Conservation (phyloP, 768 basidiomycete genomes). For the Phaeotremella skinneri region DNA sequence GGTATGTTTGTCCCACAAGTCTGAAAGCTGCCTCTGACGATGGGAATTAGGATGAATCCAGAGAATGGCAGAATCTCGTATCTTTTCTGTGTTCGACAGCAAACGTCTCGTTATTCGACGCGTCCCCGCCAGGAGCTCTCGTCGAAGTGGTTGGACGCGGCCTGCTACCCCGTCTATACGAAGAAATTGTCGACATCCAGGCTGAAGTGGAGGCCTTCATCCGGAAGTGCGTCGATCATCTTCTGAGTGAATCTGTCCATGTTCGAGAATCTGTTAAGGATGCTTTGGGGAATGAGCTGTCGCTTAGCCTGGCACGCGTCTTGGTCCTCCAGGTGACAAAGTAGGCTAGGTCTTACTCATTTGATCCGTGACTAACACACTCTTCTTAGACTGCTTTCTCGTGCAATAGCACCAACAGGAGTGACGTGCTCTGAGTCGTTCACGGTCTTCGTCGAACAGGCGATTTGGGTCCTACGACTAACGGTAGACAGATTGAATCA, state of each 20-base stretch:
- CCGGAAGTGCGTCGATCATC: slow-evolving; percentile 60
- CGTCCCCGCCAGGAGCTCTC: slow-evolving; percentile 55
- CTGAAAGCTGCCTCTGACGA: not conserved
- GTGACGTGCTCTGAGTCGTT: slow-evolving; percentile 26
- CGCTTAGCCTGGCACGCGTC: slow-evolving; percentile 64
- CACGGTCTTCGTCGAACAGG: slow-evolving; percentile 55
- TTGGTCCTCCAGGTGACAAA: slow-evolving; percentile 70
- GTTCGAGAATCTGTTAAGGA: slow-evolving; percentile 78
- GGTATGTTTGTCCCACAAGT: slow-evolving; percentile 14
- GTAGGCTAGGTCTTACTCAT: slow-evolving; percentile 56
- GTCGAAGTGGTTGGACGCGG: slow-evolving; percentile 29
- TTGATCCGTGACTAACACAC: slow-evolving; percentile 46
- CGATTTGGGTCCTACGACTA: slow-evolving; percentile 70
- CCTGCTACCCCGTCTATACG: slow-evolving; percentile 31
- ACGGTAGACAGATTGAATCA: slow-evolving; percentile 70
- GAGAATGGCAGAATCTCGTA: slow-evolving; percentile 82
- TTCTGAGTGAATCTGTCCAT: slow-evolving; percentile 63
- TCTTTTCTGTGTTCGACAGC: slow-evolving; percentile 71
- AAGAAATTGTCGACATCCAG: slow-evolving; percentile 18
- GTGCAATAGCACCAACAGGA: slow-evolving; percentile 23
- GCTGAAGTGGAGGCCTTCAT: slow-evolving; percentile 28
- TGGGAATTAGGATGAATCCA: slow-evolving; percentile 62
- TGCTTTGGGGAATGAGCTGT: slow-evolving; percentile 75
- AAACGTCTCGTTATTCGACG: slow-evolving; percentile 61
- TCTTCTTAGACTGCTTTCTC: slow-evolving; percentile 37